phyloP scores from a whole-genome alignment of 176 grass and related monocot genomes.

The Oryza brachyantha region DNA sequence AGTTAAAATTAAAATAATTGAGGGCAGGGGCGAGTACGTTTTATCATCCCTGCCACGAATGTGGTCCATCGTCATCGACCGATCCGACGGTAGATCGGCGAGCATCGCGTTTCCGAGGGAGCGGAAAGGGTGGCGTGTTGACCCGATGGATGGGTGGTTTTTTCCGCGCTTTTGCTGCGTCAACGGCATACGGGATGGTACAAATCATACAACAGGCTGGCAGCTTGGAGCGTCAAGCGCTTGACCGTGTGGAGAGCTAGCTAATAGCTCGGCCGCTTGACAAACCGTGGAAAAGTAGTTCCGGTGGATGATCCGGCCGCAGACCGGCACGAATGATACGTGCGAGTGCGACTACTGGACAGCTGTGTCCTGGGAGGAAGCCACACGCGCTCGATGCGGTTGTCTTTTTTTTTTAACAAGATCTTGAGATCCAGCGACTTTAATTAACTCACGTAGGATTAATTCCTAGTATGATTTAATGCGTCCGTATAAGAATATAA shows the following conservation, averaged over 20 bases:
- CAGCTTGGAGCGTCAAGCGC: not conserved
- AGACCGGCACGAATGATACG: not conserved
- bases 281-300: not conserved
- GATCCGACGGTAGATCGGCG: not conserved
- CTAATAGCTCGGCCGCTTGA: too few species aligned
- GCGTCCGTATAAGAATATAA: too few species aligned
- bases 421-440: too few species aligned
- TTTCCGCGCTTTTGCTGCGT: not conserved
- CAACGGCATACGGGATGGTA: not conserved
- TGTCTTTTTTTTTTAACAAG: too few species aligned
- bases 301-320: not conserved
- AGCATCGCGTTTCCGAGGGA: not conserved
- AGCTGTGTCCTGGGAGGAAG: not conserved
- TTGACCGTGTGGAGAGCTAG: not conserved
- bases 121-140: not conserved
- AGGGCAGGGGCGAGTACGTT: not conserved
- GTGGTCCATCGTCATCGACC: not conserved
- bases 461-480: too few species aligned
- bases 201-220: not conserved
- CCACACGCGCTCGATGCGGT: not conserved
- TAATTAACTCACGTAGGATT: too few species aligned
- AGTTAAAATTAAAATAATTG: too few species aligned
- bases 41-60: not conserved
- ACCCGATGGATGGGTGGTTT: not conserved
- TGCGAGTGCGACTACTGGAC: not conserved